phyloP scores from a whole-genome alignment of 768 basidiomycete species.

The Mycena chlorophos region DNA sequence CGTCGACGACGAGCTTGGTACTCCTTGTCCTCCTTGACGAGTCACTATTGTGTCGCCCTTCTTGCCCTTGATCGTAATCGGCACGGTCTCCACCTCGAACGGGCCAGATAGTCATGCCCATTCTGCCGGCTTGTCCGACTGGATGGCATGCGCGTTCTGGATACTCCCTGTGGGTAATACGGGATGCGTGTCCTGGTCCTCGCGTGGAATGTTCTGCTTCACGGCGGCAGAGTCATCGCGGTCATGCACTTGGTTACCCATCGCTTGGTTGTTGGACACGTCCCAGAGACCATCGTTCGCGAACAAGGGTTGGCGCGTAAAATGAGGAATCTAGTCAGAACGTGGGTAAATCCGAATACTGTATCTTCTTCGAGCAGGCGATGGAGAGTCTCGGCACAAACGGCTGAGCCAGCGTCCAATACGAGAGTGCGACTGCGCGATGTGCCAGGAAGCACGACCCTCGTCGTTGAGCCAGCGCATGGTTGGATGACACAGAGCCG shows the following conservation, averaged over 20 bases:
- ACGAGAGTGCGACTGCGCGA: too few species aligned
- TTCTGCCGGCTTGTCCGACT: constrained; percentile 92
- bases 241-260: too few species aligned
- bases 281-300: constrained; percentile 95
- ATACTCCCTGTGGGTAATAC: too few species aligned
- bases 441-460: too few species aligned
- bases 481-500: too few species aligned
- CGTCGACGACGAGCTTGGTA: constrained; percentile 95
- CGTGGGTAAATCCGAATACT: constrained; percentile 8
- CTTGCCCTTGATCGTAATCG: constrained; percentile 88
- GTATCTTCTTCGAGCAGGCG: too few species aligned
- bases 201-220: constrained; percentile 81
- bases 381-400: too few species aligned
- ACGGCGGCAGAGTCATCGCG: constrained; percentile 87
- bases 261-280: constrained; percentile 95
- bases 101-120: constrained; percentile 85
- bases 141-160: constrained; percentile 86
- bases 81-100: constrained; percentile 86
- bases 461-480: too few species aligned
- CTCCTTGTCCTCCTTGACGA: constrained; percentile 93
- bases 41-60: constrained; percentile 91
- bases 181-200: constrained; percentile 91
- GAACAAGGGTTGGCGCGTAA: constrained; percentile 76
- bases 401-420: too few species aligned
- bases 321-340: constrained; percentile 74